Evolutionary conservation across 768 basidiomycete species (phyloP), one percentile per base, ranked within the genome.

Genomic region (Hemileccinum impolitum): DNA sequence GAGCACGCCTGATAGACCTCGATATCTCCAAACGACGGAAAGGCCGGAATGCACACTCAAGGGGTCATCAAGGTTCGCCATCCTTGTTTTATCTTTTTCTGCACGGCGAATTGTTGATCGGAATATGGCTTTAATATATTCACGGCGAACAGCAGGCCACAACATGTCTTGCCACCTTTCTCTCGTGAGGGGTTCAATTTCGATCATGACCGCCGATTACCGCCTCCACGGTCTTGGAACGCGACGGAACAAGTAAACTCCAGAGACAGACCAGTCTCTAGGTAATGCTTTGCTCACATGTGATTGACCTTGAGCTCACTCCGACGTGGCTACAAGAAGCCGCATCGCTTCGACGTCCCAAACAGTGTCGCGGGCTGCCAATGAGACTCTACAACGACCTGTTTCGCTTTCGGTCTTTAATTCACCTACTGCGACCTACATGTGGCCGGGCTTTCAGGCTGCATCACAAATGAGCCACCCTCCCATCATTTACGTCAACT

Each of bases 381-480:
- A 60, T 39, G 63, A 66, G 35, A 51, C 50, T 54, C 52, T 46
- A 21, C 67, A 65, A 51, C 68, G 60, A 60, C 68, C 66, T 32
- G 62, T 70, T 42, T 66, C 68, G 41, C 63, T 75, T 45, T 71
- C 72, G 19, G 67, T 74, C 43, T 74, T 74, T 61, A 69, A 72
- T 57, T 68, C 72, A 39, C 67, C 72, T 40, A 74, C 70, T 47
- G 71, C 76, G 51, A 72, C 74, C 39, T 79, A 70, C 60, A 66
- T 69, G 59, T 79, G 76, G 76, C 74, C 74, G n/a, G 66, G 60
- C 48, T 69, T 78, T 51, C 65, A 69, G 55, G 65, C 73, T 53
- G 71, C 73, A 21, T 77, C 73, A 31, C 66, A 72, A 58, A 75
- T 74, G 70, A 60, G 56, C 44, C 58, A 66, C 51, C 65, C 63